A percentile compares a stretch with the other conserved stretches of the same genome.
Evolutionary conservation across 331 rosid genomes (phyloP).

Genomic region (Spiraea crenata): DNA sequence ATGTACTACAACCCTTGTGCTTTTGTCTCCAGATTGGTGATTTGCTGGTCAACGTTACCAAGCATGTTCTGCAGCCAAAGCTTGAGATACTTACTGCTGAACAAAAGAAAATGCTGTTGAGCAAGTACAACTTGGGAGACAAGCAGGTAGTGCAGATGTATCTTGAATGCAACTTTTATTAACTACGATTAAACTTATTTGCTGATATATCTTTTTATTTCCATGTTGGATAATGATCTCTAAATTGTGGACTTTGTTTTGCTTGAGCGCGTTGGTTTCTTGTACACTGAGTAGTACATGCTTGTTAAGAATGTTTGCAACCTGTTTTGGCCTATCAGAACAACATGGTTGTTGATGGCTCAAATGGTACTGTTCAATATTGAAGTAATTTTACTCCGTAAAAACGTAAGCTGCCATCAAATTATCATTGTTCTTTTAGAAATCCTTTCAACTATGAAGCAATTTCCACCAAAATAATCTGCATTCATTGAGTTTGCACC

Average conservation of each 20-base stretch:
- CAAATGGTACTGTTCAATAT: too few species aligned
- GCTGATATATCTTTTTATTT: not conserved
- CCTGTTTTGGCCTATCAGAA: too few species aligned
- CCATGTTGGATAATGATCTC: too few species aligned
- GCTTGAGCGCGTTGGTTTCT: too few species aligned
- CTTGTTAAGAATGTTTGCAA: too few species aligned
- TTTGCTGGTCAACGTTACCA: conserved; percentile 43
- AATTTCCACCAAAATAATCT: not conserved
- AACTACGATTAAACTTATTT: not conserved
- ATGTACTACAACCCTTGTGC: not conserved
- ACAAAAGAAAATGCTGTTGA: conserved; percentile 38
- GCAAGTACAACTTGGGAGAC: conserved; percentile 34
- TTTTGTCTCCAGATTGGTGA: conserved; percentile 34
- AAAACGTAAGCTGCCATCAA: not conserved
- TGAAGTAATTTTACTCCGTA: not conserved
- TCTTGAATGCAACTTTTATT: not conserved
- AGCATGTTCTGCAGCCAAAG: conserved; percentile 45
- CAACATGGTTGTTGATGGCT: too few species aligned
- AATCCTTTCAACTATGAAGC: not conserved
- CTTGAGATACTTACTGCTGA: conserved; percentile 34
- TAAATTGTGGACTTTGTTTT: too few species aligned
- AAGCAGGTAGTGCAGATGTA: conserved; percentile 37
- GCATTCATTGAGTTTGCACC: not conserved
- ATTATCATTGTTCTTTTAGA: not conserved
- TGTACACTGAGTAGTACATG: too few species aligned